Evolutionary conservation across 2,329 filamentous ascomycete species (phyloP).

Genomic region (Aspergillus novoparasiticus): DNA sequence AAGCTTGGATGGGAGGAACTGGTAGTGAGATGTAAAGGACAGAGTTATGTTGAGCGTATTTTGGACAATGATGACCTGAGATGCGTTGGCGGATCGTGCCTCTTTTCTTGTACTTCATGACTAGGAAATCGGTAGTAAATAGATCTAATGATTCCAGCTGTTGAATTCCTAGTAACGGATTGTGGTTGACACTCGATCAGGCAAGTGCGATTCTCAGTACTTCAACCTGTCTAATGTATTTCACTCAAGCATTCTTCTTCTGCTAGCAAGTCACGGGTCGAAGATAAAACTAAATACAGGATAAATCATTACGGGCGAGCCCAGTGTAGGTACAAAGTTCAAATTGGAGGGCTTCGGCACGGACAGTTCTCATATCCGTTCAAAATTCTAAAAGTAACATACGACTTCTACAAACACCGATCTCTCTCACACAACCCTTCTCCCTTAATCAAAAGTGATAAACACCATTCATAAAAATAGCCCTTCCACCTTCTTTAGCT

Average conservation of each 20-base stretch:
- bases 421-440: no score
- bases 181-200: neutral
- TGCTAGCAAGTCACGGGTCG: neutral
- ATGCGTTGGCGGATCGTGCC: neutral
- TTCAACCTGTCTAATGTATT: neutral
- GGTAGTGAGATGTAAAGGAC: neutral
- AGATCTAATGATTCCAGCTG: neutral
- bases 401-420: no score
- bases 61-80: neutral
- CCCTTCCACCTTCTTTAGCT: no score
- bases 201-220: neutral
- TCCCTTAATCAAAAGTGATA: no score
- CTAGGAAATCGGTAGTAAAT: neutral
- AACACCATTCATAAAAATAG: no score
- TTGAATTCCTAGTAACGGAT: neutral
- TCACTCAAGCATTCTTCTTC: neutral
- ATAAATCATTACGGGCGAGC: neutral
- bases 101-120: neutral
- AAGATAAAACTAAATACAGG: neutral
- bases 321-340: neutral
- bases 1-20: neutral
- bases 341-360: no score
- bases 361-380: no score
- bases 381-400: no score
- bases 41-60: neutral